Conservation (phyloP, 2,329 filamentous ascomycete species). For the Colletotrichum sp. region DNA sequence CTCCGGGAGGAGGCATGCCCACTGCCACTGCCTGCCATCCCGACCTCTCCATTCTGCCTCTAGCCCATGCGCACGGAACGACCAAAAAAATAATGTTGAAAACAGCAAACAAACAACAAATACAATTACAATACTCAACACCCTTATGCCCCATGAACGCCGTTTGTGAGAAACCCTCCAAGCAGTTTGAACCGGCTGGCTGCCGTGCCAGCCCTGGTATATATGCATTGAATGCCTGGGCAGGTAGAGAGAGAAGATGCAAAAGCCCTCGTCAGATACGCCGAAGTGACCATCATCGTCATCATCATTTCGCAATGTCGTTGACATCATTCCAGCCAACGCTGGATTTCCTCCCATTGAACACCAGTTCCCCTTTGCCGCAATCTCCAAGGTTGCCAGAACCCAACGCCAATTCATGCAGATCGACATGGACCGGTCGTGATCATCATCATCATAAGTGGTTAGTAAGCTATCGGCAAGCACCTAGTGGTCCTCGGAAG, state of each 20-base stretch:
- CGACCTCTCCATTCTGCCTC: not conserved
- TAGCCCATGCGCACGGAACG: not conserved
- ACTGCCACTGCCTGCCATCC: constrained; percentile 1
- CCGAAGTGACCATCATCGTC: constrained; percentile 2
- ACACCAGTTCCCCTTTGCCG: constrained; percentile 14
- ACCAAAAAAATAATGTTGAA: constrained; percentile 1
- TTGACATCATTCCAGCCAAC: constrained; percentile 15
- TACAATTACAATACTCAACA: constrained; percentile 20
- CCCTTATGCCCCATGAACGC: constrained; percentile 13
- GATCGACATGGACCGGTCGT: constrained; percentile 45
- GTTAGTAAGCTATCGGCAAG: constrained; percentile 26
- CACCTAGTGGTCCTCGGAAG: not conserved
- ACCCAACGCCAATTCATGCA: constrained; percentile 50
- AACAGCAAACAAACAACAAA: constrained; percentile 8
- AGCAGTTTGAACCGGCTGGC: constrained; percentile 5
- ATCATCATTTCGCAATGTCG: constrained; percentile 16
- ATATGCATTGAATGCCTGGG: constrained; percentile 17
- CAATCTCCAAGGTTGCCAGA: constrained; percentile 19
- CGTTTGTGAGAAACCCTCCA: not conserved
- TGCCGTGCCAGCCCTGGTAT: constrained; percentile 16
- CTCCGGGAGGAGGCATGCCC: not conserved
- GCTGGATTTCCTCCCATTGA: constrained; percentile 12
- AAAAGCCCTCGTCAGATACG: not conserved
- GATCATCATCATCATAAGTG: constrained; percentile 48
- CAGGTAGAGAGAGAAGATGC: constrained; percentile 12